Evolutionary conservation across 108 stramenopile genomes (phyloP).

Genomic region (Heterococcus sp.): DNA sequence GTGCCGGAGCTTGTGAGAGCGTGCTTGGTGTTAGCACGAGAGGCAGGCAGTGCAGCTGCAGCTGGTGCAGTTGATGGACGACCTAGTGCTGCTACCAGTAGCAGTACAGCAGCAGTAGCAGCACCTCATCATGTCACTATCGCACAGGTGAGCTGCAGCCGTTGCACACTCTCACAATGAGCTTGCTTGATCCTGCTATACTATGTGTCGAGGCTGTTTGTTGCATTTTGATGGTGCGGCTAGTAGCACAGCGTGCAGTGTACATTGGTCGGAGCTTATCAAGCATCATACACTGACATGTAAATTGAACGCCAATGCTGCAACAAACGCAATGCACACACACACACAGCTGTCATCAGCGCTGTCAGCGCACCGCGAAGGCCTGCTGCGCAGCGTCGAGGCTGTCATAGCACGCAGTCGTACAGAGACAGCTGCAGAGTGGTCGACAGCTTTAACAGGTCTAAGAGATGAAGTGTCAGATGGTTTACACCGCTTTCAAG

Average conservation of each 20-base stretch:
- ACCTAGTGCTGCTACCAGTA: neutral
- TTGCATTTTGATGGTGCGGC: neutral
- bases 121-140: too few species aligned
- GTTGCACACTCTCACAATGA: too few species aligned
- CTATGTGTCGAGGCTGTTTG: neutral
- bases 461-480: neutral
- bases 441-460: neutral
- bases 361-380: neutral
- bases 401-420: neutral
- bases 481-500: neutral
- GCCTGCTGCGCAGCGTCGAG: neutral
- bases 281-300: neutral
- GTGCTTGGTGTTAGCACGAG: neutral
- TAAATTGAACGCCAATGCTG: neutral
- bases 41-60: neutral
- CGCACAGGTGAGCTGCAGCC: too few species aligned
- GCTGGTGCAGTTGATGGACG: neutral
- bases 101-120: too few species aligned
- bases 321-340: neutral
- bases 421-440: neutral
- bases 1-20: neutral
- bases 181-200: too few species aligned
- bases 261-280: too few species aligned
- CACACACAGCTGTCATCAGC: neutral
- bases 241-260: too few species aligned